These are phyloP conservation scores for Calonectria pseudoreteaudii DNA, from an alignment of 2,329 filamentous ascomycete species.

Conservation along the genomic window DNA sequence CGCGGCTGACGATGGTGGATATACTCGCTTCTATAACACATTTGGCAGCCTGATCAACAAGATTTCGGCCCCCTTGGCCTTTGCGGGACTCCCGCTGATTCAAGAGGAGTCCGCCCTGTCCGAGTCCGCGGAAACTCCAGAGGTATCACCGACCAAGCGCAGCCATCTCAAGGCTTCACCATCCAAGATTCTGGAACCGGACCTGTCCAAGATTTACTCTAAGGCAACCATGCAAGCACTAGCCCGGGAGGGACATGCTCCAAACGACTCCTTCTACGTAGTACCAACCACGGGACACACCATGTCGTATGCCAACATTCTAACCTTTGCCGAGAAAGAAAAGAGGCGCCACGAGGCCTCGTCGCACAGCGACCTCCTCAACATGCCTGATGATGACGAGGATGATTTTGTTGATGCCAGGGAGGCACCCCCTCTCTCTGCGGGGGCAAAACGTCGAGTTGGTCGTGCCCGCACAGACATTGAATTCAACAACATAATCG, in stretches of 20 bases:
- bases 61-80: slow-evolving; percentile 90
- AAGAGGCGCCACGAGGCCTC: slow-evolving; percentile 69
- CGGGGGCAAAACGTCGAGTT: slow-evolving; percentile 54
- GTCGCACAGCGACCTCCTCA: slow-evolving; percentile 62
- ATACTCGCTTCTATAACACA: slow-evolving; percentile 90
- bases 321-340: slow-evolving; percentile 77
- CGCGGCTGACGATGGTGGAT: slow-evolving; percentile 76
- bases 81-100: slow-evolving; percentile 87
- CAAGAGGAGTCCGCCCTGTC: slow-evolving; percentile 57
- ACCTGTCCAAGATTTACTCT: slow-evolving; percentile 87
- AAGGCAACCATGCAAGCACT: slow-evolving; percentile 85
- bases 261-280: slow-evolving; percentile 89
- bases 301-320: slow-evolving; percentile 91
- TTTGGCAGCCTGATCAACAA: slow-evolving; percentile 91
- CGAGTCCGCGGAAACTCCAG: slow-evolving; percentile 49
- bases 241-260: slow-evolving; percentile 73
- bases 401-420: slow-evolving; percentile 92
- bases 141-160: slow-evolving; percentile 53
- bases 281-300: slow-evolving; percentile 93
- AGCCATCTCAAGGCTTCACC: slow-evolving; percentile 50
- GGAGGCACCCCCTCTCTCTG: slow-evolving; percentile 68
- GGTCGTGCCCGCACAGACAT: slow-evolving; percentile 56
- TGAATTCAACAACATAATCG: slow-evolving; percentile 75
- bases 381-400: slow-evolving; percentile 69
- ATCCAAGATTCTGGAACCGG: slow-evolving; percentile 61